A percentile compares a stretch with the other conserved stretches of the same genome.
These are phyloP conservation scores for Echeveria elegans DNA, from an alignment of 164 flowering plant species.

Conservation along the genomic window DNA sequence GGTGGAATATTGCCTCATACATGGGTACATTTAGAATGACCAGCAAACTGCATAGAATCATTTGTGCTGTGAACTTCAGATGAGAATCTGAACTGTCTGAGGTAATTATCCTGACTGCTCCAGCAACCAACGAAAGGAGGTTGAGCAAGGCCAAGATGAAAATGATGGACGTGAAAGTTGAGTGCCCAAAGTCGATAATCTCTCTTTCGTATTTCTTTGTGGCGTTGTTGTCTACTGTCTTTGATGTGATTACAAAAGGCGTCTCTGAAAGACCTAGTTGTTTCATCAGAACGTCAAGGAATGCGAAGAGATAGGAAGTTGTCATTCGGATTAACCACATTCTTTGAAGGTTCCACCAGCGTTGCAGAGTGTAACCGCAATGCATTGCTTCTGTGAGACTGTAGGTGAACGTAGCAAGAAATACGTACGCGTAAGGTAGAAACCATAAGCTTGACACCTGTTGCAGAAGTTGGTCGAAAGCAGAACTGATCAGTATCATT, in stretches of 20 bases:
- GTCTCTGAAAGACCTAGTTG: constrained; percentile 29
- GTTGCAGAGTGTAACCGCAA: constrained; percentile 19
- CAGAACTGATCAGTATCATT: neutral
- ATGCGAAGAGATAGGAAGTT: constrained; percentile 30
- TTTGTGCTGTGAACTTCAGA: constrained; percentile 13
- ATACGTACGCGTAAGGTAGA: constrained; percentile 19
- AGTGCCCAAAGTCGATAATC: constrained; percentile 35
- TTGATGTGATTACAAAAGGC: constrained; percentile 31
- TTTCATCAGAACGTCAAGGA: constrained; percentile 26
- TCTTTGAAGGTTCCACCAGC: constrained; percentile 47
- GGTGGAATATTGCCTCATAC: constrained; percentile 18
- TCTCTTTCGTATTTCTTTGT: constrained; percentile 38
- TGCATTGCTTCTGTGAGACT: constrained; percentile 12
- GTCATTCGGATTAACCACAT: constrained; percentile 39
- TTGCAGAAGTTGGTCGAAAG: neutral
- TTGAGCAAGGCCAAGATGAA: constrained; percentile 30
- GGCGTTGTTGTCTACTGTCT: constrained; percentile 29
- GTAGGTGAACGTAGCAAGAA: constrained; percentile 10
- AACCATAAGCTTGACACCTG: constrained; percentile 23
- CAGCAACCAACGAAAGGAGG: constrained; percentile 8
- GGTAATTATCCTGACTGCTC: constrained; percentile 11
- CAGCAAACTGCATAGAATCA: constrained; percentile 17
- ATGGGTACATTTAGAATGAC: constrained; percentile 25
- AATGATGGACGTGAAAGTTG: constrained; percentile 29
- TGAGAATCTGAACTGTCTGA: neutral